phyloP scores from a whole-genome alignment of 768 basidiomycete species.

The Multifurca ochricompacta region DNA sequence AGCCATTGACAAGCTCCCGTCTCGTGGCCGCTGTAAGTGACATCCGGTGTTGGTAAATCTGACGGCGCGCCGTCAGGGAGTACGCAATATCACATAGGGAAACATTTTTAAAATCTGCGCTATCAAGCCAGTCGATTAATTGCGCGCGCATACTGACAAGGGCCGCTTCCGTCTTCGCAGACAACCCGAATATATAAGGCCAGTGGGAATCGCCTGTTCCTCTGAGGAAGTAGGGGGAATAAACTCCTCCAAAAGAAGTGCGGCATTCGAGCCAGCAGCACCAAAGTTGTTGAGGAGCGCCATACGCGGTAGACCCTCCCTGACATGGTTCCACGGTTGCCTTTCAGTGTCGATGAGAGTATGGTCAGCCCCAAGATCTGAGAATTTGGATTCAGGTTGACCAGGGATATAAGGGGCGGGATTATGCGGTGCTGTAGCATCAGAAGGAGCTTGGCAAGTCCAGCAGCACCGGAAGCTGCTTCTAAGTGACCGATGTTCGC shows the following conservation, averaged over 20 bases:
- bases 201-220: not conserved
- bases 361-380: conserved; percentile 38
- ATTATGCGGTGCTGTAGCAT: conserved; percentile 54
- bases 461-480: conserved; percentile 65
- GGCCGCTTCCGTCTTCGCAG: conserved; percentile 46
- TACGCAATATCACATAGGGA: conserved; percentile 52
- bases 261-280: conserved; percentile 63
- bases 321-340: conserved; percentile 36
- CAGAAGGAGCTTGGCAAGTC: conserved; percentile 61
- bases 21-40: conserved; percentile 38
- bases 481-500: conserved; percentile 71
- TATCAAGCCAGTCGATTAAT: conserved; percentile 43
- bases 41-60: conserved; percentile 45
- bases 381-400: conserved; percentile 51
- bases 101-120: conserved; percentile 21
- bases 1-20: conserved; percentile 40
- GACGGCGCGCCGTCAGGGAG: conserved; percentile 58
- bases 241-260: conserved; percentile 51
- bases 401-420: conserved; percentile 52
- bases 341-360: conserved; percentile 39
- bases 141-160: conserved; percentile 40
- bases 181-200: conserved; percentile 48
- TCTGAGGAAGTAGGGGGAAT: not conserved
- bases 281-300: conserved; percentile 72
- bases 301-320: conserved; percentile 33